Evolutionary conservation across 495 filamentous ascomycete species (phyloP).

Genomic region (Lasiosphaeria hispida): DNA sequence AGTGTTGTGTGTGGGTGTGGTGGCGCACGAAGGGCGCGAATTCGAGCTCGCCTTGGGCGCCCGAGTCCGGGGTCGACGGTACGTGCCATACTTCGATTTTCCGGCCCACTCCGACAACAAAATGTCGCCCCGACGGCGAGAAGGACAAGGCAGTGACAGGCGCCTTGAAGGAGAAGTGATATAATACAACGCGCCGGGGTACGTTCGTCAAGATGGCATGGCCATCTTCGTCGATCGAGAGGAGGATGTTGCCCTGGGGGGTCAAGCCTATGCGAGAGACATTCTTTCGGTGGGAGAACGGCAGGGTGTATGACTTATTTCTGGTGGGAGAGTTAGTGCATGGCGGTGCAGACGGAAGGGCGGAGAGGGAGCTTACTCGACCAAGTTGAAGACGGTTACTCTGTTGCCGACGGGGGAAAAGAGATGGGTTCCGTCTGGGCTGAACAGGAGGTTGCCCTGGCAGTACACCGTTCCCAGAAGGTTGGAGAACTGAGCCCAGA

Average conservation of each 20-base stretch:
- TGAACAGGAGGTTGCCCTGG: constrained; percentile 94
- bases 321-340: constrained; percentile 48
- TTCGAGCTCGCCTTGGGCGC: constrained; percentile 77
- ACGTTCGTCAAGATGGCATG: constrained; percentile 89
- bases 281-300: constrained; percentile 91
- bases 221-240: constrained; percentile 92
- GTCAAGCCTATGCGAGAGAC: constrained; percentile 83
- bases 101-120: constrained; percentile 80
- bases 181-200: constrained; percentile 75
- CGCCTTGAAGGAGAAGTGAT: constrained; percentile 92
- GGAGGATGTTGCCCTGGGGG: constrained; percentile 83
- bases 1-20: constrained; percentile 81
- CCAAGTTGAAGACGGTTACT: constrained; percentile 91
- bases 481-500: constrained; percentile 73
- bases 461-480: constrained; percentile 96
- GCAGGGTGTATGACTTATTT: constrained; percentile 93
- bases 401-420: constrained; percentile 97
- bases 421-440: constrained; percentile 90
- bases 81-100: constrained; percentile 94
- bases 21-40: constrained; percentile 93
- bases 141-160: constrained; percentile 81
- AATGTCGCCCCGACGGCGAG: constrained; percentile 85
- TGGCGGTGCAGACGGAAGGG: constrained; percentile 15
- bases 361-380: constrained; percentile 64
- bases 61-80: constrained; percentile 76